Evolutionary conservation across 139 green algal species (phyloP).

Genomic region (Chlorella ohadii): DNA sequence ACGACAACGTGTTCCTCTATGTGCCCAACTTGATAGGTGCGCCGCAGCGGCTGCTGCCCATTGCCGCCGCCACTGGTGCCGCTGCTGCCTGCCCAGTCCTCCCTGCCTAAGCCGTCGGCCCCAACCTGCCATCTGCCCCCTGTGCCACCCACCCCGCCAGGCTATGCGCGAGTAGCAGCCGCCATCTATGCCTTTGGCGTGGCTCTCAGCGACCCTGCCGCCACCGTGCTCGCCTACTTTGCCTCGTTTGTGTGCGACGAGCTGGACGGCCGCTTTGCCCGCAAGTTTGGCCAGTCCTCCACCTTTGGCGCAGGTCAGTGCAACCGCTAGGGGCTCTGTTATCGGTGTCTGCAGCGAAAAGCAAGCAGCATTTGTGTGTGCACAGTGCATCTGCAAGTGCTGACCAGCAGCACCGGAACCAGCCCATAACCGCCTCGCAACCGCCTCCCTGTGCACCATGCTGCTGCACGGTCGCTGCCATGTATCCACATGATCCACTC

Average conservation of each 20-base stretch:
- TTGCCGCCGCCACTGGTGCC: not conserved
- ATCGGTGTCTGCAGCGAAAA: too few relatives aligned
- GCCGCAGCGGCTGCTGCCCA: not conserved
- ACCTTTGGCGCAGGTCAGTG: slow-evolving; percentile 81
- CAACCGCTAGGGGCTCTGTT: too few relatives aligned
- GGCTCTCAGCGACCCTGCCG: slow-evolving; percentile 57
- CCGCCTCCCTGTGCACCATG: too few relatives aligned
- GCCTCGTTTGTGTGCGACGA: slow-evolving; percentile 94
- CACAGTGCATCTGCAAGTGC: too few relatives aligned
- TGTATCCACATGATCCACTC: too few relatives aligned
- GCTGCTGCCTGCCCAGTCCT: not conserved
- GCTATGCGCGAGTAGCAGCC: slow-evolving; percentile 79
- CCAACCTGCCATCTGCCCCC: not conserved
- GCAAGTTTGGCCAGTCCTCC: slow-evolving; percentile 84
- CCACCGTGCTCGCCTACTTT: slow-evolving; percentile 71
- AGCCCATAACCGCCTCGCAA: too few relatives aligned
- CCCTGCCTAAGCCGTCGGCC: too few relatives aligned
- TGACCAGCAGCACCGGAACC: too few relatives aligned
- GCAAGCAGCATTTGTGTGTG: too few relatives aligned
- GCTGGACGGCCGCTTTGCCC: slow-evolving; percentile 90
- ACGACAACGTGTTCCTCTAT: slow-evolving; percentile 78
- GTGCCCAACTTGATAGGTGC: slow-evolving; percentile 92
- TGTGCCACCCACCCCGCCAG: slow-evolving; percentile 46
- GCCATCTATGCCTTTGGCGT: slow-evolving; percentile 79
- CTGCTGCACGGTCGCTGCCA: too few relatives aligned